Conservation (phyloP, 139 green algal genomes). For the Ettlia oleoabundans region DNA sequence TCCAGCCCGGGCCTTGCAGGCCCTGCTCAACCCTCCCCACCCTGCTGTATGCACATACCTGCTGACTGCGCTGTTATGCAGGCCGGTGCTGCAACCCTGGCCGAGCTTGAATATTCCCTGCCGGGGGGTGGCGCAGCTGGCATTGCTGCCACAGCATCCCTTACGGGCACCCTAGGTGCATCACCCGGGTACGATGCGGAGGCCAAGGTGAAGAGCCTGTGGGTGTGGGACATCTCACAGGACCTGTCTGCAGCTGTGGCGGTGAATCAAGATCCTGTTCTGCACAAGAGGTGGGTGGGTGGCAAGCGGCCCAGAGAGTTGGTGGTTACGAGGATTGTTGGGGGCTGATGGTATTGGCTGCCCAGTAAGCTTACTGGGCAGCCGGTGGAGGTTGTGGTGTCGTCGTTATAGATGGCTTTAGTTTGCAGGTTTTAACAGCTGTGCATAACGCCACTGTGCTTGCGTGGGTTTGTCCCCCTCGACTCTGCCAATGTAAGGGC, state of each 20-base stretch:
- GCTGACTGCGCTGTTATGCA: not conserved
- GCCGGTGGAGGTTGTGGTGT: too few species aligned
- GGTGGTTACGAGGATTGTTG: not conserved
- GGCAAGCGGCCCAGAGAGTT: too few species aligned
- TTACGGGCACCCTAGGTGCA: not conserved
- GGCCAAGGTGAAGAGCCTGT: constrained; percentile 29
- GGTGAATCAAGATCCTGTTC: not conserved
- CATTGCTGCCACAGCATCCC: not conserved
- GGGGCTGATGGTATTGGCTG: not conserved
- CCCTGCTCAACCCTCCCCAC: too few species aligned
- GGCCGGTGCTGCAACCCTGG: constrained; percentile 7
- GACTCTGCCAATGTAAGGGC: too few species aligned
- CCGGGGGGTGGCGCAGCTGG: not conserved
- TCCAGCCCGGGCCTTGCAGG: too few species aligned
- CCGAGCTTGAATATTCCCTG: constrained; percentile 34
- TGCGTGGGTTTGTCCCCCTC: too few species aligned
- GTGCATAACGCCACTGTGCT: too few species aligned
- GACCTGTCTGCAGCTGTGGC: constrained; percentile 10
- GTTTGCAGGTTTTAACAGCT: too few species aligned
- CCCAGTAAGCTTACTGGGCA: too few species aligned
- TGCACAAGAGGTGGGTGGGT: not conserved
- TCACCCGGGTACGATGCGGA: not conserved
- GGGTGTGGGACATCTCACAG: constrained; percentile 34
- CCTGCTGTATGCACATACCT: too few species aligned
- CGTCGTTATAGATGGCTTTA: too few species aligned